A percentile compares a stretch with the other conserved stretches of the same genome.
These are phyloP conservation scores for Wickerhamomyces chambardii DNA, from an alignment of 805 yeast species.

Conservation along the genomic window DNA sequence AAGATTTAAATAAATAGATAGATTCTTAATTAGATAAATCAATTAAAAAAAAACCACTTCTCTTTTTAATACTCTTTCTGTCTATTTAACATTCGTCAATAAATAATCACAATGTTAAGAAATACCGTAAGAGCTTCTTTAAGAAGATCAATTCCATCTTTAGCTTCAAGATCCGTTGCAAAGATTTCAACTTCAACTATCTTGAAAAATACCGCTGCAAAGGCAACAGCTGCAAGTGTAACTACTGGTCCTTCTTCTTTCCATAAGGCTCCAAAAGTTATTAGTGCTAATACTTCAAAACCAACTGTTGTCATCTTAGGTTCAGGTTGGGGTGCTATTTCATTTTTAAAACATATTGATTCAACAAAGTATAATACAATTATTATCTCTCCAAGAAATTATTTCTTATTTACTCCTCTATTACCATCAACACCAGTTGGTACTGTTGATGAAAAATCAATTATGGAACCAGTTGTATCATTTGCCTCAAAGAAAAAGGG, in stretches of 20 bases:
- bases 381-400: slow-evolving; percentile 86
- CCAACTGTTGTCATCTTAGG: slow-evolving; percentile 58
- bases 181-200: not conserved
- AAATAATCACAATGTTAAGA: not conserved
- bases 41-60: too few species aligned
- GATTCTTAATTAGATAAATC: too few species aligned
- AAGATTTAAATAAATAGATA: too few species aligned
- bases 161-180: not conserved
- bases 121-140: not conserved
- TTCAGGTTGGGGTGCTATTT: slow-evolving; percentile 93
- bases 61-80: too few species aligned
- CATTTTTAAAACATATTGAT: slow-evolving; percentile 77
- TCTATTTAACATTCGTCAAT: too few species aligned
- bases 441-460: slow-evolving; percentile 81
- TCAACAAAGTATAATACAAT: slow-evolving; percentile 84
- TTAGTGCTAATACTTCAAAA: slow-evolving; percentile 24
- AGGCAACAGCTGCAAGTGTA: slow-evolving; percentile 14
- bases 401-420: slow-evolving; percentile 88
- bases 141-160: not conserved
- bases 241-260: slow-evolving; percentile 26
- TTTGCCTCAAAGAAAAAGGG: slow-evolving; percentile 75
- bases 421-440: slow-evolving; percentile 94
- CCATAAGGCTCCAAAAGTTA: slow-evolving; percentile 28
- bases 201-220: slow-evolving; percentile 3
- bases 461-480: slow-evolving; percentile 87